Evolutionary conservation across 1,284 basidiomycete genomes (phyloP).

Genomic region (Phellopilus nigrolimitatus): DNA sequence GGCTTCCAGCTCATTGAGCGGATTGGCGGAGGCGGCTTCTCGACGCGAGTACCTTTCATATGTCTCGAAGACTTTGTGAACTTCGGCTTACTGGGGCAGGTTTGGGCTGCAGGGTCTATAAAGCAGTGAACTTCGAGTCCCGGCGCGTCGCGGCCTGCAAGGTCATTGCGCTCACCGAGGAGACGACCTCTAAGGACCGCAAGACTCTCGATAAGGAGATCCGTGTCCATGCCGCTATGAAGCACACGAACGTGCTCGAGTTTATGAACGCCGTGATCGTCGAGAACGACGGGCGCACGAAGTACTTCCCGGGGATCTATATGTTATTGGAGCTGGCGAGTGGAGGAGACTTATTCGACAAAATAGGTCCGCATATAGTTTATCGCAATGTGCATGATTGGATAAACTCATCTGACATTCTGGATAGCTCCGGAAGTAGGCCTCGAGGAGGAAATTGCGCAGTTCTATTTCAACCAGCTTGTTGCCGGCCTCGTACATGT

Average conservation of each 20-base stretch:
- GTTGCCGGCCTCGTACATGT: slow-evolving; percentile 66
- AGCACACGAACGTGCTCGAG: slow-evolving; percentile 80
- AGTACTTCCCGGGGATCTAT: slow-evolving; percentile 78
- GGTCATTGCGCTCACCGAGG: slow-evolving; percentile 58
- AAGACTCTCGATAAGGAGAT: slow-evolving; percentile 93
- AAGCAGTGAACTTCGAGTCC: slow-evolving; percentile 66
- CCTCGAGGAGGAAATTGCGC: slow-evolving; percentile 82
- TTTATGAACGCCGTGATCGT: slow-evolving; percentile 77
- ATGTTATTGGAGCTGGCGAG: slow-evolving; percentile 91
- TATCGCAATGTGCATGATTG: not conserved
- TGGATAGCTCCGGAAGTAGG: slow-evolving; percentile 81
- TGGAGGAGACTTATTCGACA: slow-evolving; percentile 96
- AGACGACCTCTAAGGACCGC: slow-evolving; percentile 58
- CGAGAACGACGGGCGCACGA: slow-evolving; percentile 55
- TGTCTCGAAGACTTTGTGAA: slow-evolving; percentile 3
- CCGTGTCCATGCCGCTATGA: slow-evolving; percentile 81
- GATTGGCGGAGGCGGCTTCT: slow-evolving; percentile 84
- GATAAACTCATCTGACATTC: too few species aligned
- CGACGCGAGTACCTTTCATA: slow-evolving; percentile 47
- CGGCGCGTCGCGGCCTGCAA: slow-evolving; percentile 82
- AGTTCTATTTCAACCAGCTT: slow-evolving; percentile 91
- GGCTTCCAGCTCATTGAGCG: slow-evolving; percentile 71
- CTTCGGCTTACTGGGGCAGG: not conserved
- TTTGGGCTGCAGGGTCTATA: slow-evolving; percentile 62
- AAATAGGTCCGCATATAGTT: slow-evolving; percentile 74